Percentiles rank a stretch among this genome's conserved stretches.
Conservation (phyloP, 345 rosid genomes). For the Populus ilicifolia region DNA sequence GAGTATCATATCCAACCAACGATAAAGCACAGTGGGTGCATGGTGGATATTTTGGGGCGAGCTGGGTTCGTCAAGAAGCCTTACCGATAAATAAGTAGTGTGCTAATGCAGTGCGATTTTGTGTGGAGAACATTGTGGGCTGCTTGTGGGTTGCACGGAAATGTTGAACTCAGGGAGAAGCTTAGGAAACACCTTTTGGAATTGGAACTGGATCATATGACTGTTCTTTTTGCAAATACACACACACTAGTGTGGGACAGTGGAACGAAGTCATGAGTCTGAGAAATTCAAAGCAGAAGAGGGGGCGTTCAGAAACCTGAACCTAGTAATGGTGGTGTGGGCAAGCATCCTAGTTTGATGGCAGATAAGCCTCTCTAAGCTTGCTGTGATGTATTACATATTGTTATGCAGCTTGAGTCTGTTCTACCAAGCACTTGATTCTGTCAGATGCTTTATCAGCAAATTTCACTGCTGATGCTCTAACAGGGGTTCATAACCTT, state of each 20-base stretch:
- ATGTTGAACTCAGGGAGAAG: constrained; percentile 32
- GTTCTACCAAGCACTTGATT: background rate
- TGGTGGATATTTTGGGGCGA: constrained; percentile 43
- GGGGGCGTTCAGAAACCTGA: constrained; percentile 27
- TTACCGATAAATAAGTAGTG: constrained; percentile 25
- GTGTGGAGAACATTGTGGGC: constrained; percentile 40
- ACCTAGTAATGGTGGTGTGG: constrained; percentile 35
- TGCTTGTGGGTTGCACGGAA: constrained; percentile 37
- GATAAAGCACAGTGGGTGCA: constrained; percentile 40
- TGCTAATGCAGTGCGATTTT: constrained; percentile 33
- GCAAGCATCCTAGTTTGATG: background rate
- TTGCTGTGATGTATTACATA: background rate
- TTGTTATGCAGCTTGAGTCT: background rate
- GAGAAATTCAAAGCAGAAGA: constrained; percentile 30
- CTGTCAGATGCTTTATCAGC: background rate
- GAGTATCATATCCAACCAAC: constrained; percentile 30
- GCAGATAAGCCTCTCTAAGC: background rate
- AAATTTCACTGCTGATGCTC: background rate
- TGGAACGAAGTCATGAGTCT: constrained; percentile 31
- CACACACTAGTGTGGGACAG: constrained; percentile 30
- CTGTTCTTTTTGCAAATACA: constrained; percentile 35
- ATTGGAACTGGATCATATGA: constrained; percentile 38
- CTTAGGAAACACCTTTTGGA: constrained; percentile 21
- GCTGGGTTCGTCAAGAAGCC: constrained; percentile 45
- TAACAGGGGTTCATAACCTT: background rate